A percentile compares a stretch with the other conserved stretches of the same genome.
phyloP scores from a whole-genome alignment of 441 rosid species.

The Pelargonium fulgidum region DNA sequence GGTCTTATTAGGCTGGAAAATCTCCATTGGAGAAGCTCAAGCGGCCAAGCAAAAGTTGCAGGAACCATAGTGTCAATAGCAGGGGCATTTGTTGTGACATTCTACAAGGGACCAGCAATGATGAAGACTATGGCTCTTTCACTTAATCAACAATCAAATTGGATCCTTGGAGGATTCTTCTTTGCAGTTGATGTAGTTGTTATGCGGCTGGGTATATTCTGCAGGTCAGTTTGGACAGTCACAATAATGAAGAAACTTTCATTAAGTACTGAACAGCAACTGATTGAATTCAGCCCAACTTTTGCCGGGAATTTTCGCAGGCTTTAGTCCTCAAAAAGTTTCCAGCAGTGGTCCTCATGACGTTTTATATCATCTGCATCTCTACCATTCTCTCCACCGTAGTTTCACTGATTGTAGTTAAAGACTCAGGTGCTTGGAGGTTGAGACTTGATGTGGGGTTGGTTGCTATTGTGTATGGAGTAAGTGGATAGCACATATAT shows the following conservation, averaged over 20 bases:
- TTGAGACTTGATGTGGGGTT: conserved; percentile 28
- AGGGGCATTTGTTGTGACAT: conserved; percentile 1
- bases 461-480: conserved; percentile 19
- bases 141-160: conserved; percentile 8
- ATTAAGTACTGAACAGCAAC: too few relatives aligned
- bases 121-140: neutral
- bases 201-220: neutral
- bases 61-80: neutral
- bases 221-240: neutral
- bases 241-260: too few relatives aligned
- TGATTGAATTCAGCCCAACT: too few relatives aligned
- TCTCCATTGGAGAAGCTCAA: neutral
- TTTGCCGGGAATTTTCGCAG: conserved; percentile 20
- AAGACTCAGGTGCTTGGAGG: conserved; percentile 39
- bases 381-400: conserved; percentile 24
- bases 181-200: neutral
- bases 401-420: conserved; percentile 29
- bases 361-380: conserved; percentile 26
- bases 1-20: neutral
- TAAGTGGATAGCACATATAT: neutral
- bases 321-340: conserved; percentile 33
- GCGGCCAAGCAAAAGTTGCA: neutral
- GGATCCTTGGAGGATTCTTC: conserved; percentile 31
- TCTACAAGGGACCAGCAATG: neutral
- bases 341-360: conserved; percentile 33